These are phyloP conservation scores for Athelia sp. DNA, from an alignment of 1,284 basidiomycete species.

Conservation along the genomic window DNA sequence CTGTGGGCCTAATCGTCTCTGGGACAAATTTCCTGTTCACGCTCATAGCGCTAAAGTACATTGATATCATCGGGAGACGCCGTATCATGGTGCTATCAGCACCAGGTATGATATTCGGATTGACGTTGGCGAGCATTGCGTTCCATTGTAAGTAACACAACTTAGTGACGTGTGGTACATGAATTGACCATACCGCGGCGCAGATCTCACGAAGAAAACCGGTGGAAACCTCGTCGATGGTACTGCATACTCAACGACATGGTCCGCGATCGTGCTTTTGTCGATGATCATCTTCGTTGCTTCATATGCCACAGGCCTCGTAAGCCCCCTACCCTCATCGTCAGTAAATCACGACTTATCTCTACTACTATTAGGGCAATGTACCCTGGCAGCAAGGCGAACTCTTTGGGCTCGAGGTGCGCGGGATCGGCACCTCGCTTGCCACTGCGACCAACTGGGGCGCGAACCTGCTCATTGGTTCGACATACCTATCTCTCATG, in stretches of 20 bases:
- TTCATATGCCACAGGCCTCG: slow-evolving; percentile 71
- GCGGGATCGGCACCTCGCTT: slow-evolving; percentile 77
- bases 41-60: slow-evolving; percentile 74
- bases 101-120: slow-evolving; percentile 73
- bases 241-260: slow-evolving; percentile 55
- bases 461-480: slow-evolving; percentile 76
- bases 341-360: neutral
- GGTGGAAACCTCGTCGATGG: slow-evolving; percentile 63
- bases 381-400: slow-evolving; percentile 89
- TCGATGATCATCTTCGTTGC: slow-evolving; percentile 83
- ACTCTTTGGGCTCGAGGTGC: slow-evolving; percentile 74
- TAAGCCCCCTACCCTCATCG: neutral
- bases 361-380: slow-evolving; percentile 41
- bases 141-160: slow-evolving; percentile 59
- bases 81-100: slow-evolving; percentile 74
- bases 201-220: slow-evolving; percentile 57
- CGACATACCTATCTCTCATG: slow-evolving; percentile 80
- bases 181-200: neutral
- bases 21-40: slow-evolving; percentile 82
- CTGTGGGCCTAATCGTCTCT: slow-evolving; percentile 74
- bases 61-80: slow-evolving; percentile 75
- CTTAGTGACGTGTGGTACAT: neutral
- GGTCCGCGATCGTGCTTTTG: slow-evolving; percentile 69
- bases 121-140: slow-evolving; percentile 66
- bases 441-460: slow-evolving; percentile 81